phyloP scores from a whole-genome alignment of 768 basidiomycete species.

The Leucocoprinus leucothites region DNA sequence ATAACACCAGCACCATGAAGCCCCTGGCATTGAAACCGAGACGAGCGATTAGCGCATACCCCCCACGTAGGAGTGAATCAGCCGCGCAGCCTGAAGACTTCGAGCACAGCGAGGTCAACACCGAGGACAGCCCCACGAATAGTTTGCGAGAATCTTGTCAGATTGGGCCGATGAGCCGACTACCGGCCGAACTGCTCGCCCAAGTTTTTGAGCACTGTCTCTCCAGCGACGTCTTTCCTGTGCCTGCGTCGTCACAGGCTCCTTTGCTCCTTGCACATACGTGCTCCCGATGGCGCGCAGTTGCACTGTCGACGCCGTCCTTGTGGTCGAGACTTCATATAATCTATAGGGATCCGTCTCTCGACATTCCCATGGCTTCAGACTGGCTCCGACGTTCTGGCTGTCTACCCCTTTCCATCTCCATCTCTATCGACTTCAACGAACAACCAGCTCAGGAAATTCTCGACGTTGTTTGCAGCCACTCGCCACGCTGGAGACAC shows the following conservation, averaged over 20 bases:
- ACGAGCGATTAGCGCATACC: not conserved
- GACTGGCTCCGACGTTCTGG: constrained; percentile 27
- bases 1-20: not conserved
- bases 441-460: constrained; percentile 28
- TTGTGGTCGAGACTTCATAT: constrained; percentile 30
- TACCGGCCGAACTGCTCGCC: constrained; percentile 28
- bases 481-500: constrained; percentile 28
- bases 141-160: not conserved
- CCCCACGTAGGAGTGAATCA: too few species aligned
- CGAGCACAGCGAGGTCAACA: not conserved
- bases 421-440: constrained; percentile 29
- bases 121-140: not conserved
- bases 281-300: constrained; percentile 24
- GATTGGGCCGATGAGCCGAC: constrained; percentile 17
- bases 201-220: constrained; percentile 27
- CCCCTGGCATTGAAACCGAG: not conserved
- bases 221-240: constrained; percentile 23
- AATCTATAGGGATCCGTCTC: constrained; percentile 25
- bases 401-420: constrained; percentile 23
- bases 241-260: constrained; percentile 21
- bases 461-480: constrained; percentile 24
- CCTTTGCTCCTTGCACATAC: constrained; percentile 27
- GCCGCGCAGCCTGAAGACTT: not conserved
- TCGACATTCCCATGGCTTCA: constrained; percentile 23
- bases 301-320: constrained; percentile 24